Evolutionary conservation across 495 filamentous ascomycete genomes (phyloP).

Genomic region (Aspergillus avenaceus): DNA sequence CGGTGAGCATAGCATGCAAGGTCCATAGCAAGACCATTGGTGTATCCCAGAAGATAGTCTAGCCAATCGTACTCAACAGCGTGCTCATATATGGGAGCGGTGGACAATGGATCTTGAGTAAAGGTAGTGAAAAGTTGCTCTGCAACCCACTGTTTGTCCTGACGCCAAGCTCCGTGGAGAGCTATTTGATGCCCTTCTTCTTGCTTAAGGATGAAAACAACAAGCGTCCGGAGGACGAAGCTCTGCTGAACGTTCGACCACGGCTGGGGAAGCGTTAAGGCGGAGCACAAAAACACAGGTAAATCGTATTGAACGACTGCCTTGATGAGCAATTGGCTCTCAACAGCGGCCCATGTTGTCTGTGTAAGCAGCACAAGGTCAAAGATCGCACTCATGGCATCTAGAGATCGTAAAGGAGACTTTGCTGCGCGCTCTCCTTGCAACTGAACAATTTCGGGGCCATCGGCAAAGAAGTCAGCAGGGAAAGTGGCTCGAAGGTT

Average conservation of each 20-base stretch:
- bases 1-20: constrained; percentile 86
- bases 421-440: constrained; percentile 70
- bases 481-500: constrained; percentile 74
- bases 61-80: constrained; percentile 76
- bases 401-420: constrained; percentile 83
- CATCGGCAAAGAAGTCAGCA: constrained; percentile 68
- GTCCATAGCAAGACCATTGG: constrained; percentile 81
- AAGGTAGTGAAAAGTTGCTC: constrained; percentile 75
- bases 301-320: constrained; percentile 49
- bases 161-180: constrained; percentile 82
- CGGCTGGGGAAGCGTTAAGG: constrained; percentile 62
- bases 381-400: constrained; percentile 78
- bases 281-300: constrained; percentile 72
- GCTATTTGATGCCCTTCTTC: constrained; percentile 75
- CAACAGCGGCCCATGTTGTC: constrained; percentile 58
- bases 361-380: constrained; percentile 67
- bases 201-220: constrained; percentile 58
- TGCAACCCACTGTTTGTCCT: constrained; percentile 78
- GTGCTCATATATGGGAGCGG: constrained; percentile 80
- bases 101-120: constrained; percentile 64
- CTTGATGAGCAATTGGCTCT: constrained; percentile 59
- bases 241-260: constrained; percentile 60
- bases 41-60: constrained; percentile 68
- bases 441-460: constrained; percentile 63
- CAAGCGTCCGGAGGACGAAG: constrained; percentile 57